A percentile compares a stretch with the other conserved stretches of the same genome.
These are phyloP conservation scores for Hypoxylon sp. DNA, from an alignment of 2,329 filamentous ascomycete species.

Conservation along the genomic window DNA sequence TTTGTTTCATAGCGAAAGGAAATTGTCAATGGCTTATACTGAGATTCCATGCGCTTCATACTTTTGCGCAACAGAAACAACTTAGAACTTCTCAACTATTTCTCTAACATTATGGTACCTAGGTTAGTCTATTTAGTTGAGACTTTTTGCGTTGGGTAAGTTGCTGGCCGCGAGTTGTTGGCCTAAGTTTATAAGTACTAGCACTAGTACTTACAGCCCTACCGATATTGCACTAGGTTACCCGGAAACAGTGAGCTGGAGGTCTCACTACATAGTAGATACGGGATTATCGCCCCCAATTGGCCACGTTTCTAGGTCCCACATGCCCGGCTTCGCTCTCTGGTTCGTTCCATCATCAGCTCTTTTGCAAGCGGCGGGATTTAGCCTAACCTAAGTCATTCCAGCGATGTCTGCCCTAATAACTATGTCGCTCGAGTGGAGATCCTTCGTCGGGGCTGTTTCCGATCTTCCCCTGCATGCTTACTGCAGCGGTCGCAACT, in stretches of 20 bases:
- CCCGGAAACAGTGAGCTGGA: background rate
- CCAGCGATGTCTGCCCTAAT: conserved; percentile 10
- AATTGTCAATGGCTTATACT: too few relatives aligned
- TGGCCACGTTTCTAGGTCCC: conserved; percentile 28
- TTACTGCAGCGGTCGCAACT: background rate
- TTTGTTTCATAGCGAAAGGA: too few relatives aligned
- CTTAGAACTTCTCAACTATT: too few relatives aligned
- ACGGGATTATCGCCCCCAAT: conserved; percentile 27
- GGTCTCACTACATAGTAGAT: conserved; percentile 19
- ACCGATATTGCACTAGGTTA: background rate
- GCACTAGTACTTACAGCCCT: conserved; percentile 2
- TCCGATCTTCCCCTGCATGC: background rate
- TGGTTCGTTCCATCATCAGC: conserved; percentile 1
- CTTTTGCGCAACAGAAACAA: too few relatives aligned
- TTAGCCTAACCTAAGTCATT: conserved; percentile 14
- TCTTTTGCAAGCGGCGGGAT: conserved; percentile 23
- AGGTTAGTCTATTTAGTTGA: too few relatives aligned
- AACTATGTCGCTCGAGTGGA: background rate
- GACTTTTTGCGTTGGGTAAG: too few relatives aligned
- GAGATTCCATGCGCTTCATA: too few relatives aligned
- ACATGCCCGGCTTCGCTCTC: conserved; percentile 1
- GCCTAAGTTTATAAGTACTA: too few relatives aligned
- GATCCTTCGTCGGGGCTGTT: background rate
- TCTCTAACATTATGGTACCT: too few relatives aligned
- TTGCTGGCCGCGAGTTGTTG: too few relatives aligned